These are phyloP conservation scores for Mycena vulgaris DNA, from an alignment of 768 basidiomycete species.

Conservation along the genomic window DNA sequence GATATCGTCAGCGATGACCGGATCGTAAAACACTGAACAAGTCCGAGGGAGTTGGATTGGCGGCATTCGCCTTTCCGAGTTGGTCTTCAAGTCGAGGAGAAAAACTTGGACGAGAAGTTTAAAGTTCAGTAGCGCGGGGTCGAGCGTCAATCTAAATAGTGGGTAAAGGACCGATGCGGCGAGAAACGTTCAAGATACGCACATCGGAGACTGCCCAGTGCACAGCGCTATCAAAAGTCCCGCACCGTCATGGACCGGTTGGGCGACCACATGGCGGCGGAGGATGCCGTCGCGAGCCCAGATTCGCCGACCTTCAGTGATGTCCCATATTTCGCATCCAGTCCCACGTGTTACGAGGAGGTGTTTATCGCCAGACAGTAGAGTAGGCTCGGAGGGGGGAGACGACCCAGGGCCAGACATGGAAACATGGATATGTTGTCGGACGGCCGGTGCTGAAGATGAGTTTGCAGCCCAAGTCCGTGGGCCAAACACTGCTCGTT, in stretches of 20 bases:
- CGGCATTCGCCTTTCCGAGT: neutral
- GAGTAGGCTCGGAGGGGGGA: slow-evolving; percentile 13
- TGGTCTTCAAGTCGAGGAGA: too few relatives aligned
- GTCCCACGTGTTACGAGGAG: slow-evolving; percentile 10
- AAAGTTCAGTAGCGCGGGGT: neutral
- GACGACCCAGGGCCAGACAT: neutral
- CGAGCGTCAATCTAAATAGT: neutral
- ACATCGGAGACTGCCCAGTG: slow-evolving; percentile 3
- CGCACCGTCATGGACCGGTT: neutral
- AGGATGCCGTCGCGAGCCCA: slow-evolving; percentile 13
- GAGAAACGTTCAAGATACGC: neutral
- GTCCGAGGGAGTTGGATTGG: slow-evolving; percentile 9
- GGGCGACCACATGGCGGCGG: neutral
- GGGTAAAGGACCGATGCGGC: neutral
- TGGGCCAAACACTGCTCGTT: slow-evolving; percentile 19
- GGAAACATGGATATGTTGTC: neutral
- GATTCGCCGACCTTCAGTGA: slow-evolving; percentile 9
- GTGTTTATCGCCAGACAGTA: slow-evolving; percentile 16
- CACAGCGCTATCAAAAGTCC: slow-evolving; percentile 3
- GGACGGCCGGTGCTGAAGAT: neutral
- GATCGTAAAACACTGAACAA: slow-evolving; percentile 1
- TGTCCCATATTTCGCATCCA: slow-evolving; percentile 25
- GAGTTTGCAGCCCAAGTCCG: slow-evolving; percentile 21
- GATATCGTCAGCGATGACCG: too few relatives aligned
- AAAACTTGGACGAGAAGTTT: neutral